A percentile compares a stretch with the other conserved stretches of the same genome.
phyloP scores from a whole-genome alignment of 805 yeast species.

The Yarrowia divulgata region DNA sequence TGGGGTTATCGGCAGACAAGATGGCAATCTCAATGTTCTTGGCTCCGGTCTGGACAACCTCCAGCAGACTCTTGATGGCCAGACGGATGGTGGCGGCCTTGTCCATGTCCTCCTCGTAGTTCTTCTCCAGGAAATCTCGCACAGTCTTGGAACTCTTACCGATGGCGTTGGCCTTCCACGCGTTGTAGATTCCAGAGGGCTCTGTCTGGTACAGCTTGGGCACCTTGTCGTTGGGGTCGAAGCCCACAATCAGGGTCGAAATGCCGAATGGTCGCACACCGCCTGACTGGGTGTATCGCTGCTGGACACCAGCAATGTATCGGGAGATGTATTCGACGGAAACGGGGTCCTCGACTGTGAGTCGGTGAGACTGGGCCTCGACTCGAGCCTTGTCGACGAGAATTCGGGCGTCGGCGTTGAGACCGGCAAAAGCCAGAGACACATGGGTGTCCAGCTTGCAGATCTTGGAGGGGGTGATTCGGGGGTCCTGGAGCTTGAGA shows the following conservation, averaged over 20 bases:
- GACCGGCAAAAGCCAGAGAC: conserved; percentile 92
- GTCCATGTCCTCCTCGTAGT: conserved; percentile 68
- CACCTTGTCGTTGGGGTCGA: conserved; percentile 79
- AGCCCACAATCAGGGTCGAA: conserved; percentile 93
- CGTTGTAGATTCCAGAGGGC: conserved; percentile 95
- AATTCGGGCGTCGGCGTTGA: conserved; percentile 97
- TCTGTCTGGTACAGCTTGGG: conserved; percentile 94
- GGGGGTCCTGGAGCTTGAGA: conserved; percentile 91
- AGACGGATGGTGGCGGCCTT: conserved; percentile 76
- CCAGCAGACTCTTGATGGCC: conserved; percentile 85
- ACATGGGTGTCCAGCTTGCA: conserved; percentile 90
- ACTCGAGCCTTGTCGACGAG: conserved; percentile 94
- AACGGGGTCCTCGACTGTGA: conserved; percentile 94
- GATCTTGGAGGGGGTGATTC: conserved; percentile 94
- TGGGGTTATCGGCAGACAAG: conserved; percentile 70
- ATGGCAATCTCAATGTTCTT: conserved; percentile 93
- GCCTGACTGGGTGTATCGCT: conserved; percentile 95
- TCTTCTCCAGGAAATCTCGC: conserved; percentile 91
- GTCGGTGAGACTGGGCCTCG: conserved; percentile 93
- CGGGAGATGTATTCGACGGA: conserved; percentile 89
- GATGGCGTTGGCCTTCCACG: conserved; percentile 98
- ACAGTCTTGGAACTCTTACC: conserved; percentile 96
- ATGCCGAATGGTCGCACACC: conserved; percentile 99
- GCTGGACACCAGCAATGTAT: conserved; percentile 98
- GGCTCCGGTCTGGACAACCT: conserved; percentile 98